These are phyloP conservation scores for Candolleomyces aberdarensis DNA, from an alignment of 768 basidiomycete genomes.

Conservation along the genomic window DNA sequence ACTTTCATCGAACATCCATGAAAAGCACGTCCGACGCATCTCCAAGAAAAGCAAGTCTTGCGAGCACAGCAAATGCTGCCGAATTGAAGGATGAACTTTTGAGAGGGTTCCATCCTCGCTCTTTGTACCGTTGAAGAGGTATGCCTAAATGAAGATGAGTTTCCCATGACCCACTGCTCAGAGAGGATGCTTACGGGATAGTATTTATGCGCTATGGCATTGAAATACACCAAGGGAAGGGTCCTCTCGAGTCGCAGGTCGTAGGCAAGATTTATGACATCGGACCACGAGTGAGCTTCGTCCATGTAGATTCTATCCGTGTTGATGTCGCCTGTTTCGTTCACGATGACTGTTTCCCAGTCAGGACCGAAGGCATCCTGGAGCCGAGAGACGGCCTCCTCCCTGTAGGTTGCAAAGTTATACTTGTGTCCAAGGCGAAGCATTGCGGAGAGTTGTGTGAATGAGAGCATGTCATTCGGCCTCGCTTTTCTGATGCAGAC, in stretches of 20 bases:
- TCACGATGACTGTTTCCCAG: background rate
- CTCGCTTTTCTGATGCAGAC: background rate
- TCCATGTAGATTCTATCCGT: background rate
- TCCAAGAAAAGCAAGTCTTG: background rate
- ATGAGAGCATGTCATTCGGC: background rate
- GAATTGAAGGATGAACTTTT: background rate
- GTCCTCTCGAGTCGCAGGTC: background rate
- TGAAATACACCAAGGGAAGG: background rate
- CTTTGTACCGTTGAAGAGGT: background rate
- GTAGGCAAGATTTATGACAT: background rate
- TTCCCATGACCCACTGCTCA: background rate
- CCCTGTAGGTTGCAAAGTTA: background rate
- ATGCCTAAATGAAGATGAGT: background rate
- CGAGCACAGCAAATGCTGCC: background rate
- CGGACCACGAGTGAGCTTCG: background rate
- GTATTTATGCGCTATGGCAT: background rate
- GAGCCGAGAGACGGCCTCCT: background rate
- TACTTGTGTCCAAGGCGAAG: constrained; percentile 1
- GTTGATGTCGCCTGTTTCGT: background rate
- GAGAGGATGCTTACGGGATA: background rate
- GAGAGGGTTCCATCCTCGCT: background rate
- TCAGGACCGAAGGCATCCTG: background rate
- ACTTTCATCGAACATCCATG: background rate
- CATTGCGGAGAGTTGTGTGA: background rate
- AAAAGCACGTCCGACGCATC: background rate